phyloP scores from a whole-genome alignment of 352 stramenopile genomes.

The Bremia lactucae region DNA sequence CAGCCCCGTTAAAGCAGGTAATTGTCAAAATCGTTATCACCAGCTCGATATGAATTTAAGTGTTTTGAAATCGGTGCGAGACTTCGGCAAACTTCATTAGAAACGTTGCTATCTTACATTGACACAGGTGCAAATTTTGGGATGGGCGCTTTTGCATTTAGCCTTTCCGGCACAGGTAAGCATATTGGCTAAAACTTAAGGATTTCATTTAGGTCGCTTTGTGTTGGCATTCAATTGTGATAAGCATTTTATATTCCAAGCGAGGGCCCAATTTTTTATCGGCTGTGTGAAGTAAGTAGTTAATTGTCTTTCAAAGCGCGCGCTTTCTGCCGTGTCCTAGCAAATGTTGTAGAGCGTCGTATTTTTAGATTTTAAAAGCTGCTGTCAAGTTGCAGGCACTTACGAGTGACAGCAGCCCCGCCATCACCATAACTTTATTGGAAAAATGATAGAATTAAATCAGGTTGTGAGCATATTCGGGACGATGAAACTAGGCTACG shows the following conservation, averaged over 20 bases:
- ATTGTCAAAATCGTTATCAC: slow-evolving; percentile 97
- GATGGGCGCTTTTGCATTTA: slow-evolving; percentile 98
- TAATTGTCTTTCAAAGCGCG: slow-evolving; percentile 98
- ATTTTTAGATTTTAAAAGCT: slow-evolving; percentile 54
- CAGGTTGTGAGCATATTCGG: slow-evolving; percentile 99
- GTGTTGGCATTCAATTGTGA: slow-evolving; percentile 99
- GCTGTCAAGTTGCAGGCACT: slow-evolving; percentile 17
- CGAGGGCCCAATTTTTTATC: slow-evolving; percentile 99
- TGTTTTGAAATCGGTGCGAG: slow-evolving; percentile 99
- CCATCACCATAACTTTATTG: slow-evolving; percentile 88
- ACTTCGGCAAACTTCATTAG: slow-evolving; percentile 98
- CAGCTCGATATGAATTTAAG: slow-evolving; percentile 97
- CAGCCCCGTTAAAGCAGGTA: slow-evolving; percentile 86
- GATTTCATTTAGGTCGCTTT: slow-evolving; percentile 97
- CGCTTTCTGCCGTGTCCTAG: slow-evolving; percentile 98
- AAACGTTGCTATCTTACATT: slow-evolving; percentile 99
- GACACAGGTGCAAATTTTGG: slow-evolving; percentile 96
- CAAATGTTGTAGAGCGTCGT: slow-evolving; percentile 97
- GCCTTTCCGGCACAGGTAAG: slow-evolving; percentile 99
- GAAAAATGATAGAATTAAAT: slow-evolving; percentile 92
- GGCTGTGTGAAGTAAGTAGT: slow-evolving; percentile 99
- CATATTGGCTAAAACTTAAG: slow-evolving; percentile 98
- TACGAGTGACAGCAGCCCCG: slow-evolving; percentile 8
- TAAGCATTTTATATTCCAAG: slow-evolving; percentile 99
- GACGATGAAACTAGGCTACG: slow-evolving; percentile 99